Evolutionary conservation across 2,329 filamentous ascomycete genomes (phyloP).

Genomic region (Colletotrichum limetticola): DNA sequence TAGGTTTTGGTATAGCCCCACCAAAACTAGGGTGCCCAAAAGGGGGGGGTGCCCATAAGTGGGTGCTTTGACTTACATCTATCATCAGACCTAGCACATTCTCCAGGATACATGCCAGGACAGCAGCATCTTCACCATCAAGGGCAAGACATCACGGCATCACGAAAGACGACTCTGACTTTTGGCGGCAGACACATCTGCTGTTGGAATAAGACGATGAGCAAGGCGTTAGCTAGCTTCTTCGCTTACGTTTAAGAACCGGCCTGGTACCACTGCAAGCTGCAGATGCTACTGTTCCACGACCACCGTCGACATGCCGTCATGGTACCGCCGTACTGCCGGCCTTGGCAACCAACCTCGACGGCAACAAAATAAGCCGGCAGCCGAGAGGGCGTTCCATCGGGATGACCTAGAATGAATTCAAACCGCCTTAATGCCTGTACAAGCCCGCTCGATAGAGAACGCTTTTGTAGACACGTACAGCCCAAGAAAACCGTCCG

Average conservation of each 20-base stretch:
- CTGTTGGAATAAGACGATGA: not conserved
- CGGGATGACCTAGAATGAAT: not conserved
- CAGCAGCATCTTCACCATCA: not conserved
- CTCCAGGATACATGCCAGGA: not conserved
- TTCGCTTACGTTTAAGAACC: no score
- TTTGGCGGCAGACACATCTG: not conserved
- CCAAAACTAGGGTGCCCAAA: no score
- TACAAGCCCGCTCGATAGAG: not conserved
- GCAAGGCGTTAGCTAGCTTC: no score
- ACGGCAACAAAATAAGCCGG: not conserved
- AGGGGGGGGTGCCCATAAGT: no score
- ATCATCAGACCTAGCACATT: not conserved
- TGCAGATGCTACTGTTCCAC: not conserved
- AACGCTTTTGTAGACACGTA: not conserved
- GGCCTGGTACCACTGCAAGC: not conserved
- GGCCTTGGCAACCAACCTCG: no score
- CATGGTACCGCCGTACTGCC: not conserved
- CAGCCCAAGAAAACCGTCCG: not conserved
- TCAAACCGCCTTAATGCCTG: no score
- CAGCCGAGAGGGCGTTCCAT: not conserved
- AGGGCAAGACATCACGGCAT: not conserved
- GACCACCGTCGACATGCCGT: not conserved
- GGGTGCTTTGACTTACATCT: no score
- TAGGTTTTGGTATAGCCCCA: no score
- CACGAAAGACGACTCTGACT: not conserved